phyloP scores from a whole-genome alignment of 305 asterid genomes.

The Fraxinus velutina region DNA sequence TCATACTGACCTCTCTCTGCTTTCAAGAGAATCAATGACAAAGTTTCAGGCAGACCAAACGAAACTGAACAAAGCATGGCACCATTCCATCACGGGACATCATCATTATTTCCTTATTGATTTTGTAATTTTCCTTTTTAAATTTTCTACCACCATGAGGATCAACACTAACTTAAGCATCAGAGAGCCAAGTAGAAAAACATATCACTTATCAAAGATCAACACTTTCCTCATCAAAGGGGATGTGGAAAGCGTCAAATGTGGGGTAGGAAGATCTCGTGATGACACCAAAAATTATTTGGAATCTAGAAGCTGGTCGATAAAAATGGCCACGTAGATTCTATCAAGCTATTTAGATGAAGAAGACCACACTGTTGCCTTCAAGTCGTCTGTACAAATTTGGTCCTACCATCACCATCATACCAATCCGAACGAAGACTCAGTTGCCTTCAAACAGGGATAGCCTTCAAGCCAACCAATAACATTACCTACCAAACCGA shows the following conservation, averaged over 20 bases:
- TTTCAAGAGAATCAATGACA: too few relatives aligned
- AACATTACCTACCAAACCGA: neutral
- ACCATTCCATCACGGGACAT: too few relatives aligned
- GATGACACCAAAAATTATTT: too few relatives aligned
- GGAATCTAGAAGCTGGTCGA: neutral
- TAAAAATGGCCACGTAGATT: neutral
- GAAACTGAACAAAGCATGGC: too few relatives aligned
- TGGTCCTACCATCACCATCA: neutral
- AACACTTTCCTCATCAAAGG: neutral
- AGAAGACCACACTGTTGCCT: neutral
- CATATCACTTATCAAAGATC: neutral
- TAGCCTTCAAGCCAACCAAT: neutral
- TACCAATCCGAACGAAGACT: neutral
- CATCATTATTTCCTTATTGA: too few relatives aligned
- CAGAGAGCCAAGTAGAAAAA: neutral
- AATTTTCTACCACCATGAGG: too few relatives aligned
- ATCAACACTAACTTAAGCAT: too few relatives aligned
- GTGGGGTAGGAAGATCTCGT: neutral
- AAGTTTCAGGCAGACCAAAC: too few relatives aligned
- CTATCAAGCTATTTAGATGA: neutral
- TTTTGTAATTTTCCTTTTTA: too few relatives aligned
- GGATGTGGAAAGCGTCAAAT: neutral
- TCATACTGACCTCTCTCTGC: too few relatives aligned
- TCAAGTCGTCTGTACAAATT: neutral
- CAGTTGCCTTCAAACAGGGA: neutral